Evolutionary conservation across 805 yeast genomes (phyloP).

Genomic region (Yamadazyma sp.): DNA sequence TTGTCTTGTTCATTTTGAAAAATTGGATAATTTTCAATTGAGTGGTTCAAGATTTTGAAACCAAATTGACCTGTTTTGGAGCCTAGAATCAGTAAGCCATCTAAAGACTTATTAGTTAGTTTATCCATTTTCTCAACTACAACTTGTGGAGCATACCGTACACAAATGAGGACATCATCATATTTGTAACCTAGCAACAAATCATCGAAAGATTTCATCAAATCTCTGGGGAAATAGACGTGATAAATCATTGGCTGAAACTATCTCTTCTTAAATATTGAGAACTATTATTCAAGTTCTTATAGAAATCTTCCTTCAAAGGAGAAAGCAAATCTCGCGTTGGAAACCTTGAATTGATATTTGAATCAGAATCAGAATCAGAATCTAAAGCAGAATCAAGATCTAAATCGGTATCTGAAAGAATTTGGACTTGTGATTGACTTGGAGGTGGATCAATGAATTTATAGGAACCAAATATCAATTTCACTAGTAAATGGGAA

Average conservation of each 20-base stretch:
- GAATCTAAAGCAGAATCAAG: no score
- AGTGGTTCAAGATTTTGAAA: constrained; percentile 3
- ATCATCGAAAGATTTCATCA: constrained; percentile 12
- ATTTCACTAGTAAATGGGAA: no score
- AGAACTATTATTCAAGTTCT: constrained; percentile 37
- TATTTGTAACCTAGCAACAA: constrained; percentile 9
- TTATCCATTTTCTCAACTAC: no score
- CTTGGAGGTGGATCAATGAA: no score
- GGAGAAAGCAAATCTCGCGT: background rate
- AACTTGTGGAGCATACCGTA: constrained; percentile 1
- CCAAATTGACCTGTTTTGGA: no score
- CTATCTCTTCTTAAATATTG: constrained; percentile 43
- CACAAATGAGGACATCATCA: constrained; percentile 7
- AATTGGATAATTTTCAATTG: constrained; percentile 1
- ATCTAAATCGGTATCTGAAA: no score
- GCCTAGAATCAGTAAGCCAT: constrained; percentile 1
- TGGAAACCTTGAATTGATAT: no score
- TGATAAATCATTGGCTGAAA: constrained; percentile 24
- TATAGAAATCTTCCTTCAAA: constrained; percentile 13
- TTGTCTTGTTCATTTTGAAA: background rate
- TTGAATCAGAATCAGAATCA: no score
- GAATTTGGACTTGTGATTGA: no score
- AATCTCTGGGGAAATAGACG: constrained; percentile 35
- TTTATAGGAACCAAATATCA: no score
- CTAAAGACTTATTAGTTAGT: no score